These are phyloP conservation scores for Cephalotrichum gorgonifer DNA, from an alignment of 2,329 filamentous ascomycete species.

Conservation along the genomic window DNA sequence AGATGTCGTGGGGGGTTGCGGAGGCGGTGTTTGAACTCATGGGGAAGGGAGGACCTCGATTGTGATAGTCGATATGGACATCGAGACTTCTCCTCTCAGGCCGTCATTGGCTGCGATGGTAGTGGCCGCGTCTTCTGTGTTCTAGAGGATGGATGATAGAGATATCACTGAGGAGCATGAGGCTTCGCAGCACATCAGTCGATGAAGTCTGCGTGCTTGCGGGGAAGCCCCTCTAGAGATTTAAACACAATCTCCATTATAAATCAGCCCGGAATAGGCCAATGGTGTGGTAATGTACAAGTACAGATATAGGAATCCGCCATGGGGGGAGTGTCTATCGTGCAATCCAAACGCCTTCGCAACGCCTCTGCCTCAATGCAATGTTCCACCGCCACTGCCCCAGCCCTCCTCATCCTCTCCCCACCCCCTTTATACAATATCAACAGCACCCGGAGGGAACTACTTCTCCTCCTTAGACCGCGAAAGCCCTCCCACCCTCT, in stretches of 20 bases:
- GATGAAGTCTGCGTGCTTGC: no score
- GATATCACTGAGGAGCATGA: no score
- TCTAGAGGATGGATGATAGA: no score
- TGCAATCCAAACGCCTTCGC: constrained; percentile 1
- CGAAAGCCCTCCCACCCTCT: constrained; percentile 45
- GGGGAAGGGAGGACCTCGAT: constrained; percentile 1
- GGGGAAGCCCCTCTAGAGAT: no score
- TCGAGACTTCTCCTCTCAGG: no score
- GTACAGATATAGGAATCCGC: neutral
- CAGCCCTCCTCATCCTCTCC: constrained; percentile 3
- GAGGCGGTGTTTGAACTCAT: constrained; percentile 34
- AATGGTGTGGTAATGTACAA: neutral
- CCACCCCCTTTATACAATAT: constrained; percentile 17
- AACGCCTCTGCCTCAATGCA: neutral
- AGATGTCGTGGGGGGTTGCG: constrained; percentile 51
- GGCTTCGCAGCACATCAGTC: no score
- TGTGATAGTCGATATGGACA: no score
- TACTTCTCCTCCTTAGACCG: no score
- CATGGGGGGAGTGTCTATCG: constrained; percentile 3
- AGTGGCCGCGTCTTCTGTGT: no score
- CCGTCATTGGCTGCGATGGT: neutral
- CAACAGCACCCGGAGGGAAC: no score
- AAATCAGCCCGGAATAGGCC: neutral
- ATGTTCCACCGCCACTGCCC: neutral
- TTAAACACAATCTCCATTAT: neutral